Evolutionary conservation across 2,329 filamentous ascomycete species (phyloP).

Genomic region (Escovopsis sp.): DNA sequence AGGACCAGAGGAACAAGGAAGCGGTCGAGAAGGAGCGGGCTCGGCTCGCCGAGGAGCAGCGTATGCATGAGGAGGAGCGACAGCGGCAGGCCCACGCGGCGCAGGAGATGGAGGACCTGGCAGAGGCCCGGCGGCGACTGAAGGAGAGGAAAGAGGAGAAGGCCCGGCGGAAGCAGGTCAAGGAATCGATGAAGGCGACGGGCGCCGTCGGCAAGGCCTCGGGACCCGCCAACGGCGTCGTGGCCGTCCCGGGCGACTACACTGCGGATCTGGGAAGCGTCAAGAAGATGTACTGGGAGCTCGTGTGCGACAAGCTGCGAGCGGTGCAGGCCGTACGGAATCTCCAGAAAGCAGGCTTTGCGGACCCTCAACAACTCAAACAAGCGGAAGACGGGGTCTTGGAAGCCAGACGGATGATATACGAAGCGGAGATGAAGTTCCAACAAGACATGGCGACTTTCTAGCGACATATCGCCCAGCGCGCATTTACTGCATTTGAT

Average conservation of each 20-base stretch:
- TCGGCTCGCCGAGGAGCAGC: constrained; percentile 22
- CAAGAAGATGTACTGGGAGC: constrained; percentile 24
- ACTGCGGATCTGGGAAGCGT: constrained; percentile 14
- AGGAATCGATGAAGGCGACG: constrained; percentile 18
- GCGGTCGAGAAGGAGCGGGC: constrained; percentile 23
- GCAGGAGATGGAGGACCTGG: constrained; percentile 24
- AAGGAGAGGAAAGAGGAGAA: constrained; percentile 28
- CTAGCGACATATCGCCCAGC: constrained; percentile 2
- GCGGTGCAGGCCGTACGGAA: constrained; percentile 23
- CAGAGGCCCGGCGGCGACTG: constrained; percentile 21
- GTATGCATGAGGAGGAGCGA: constrained; percentile 23
- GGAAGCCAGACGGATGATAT: constrained; percentile 19
- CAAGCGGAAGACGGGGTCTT: constrained; percentile 16
- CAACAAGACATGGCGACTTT: constrained; percentile 14
- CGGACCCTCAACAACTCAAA: constrained; percentile 13
- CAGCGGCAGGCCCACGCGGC: constrained; percentile 21
- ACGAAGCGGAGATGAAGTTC: constrained; percentile 24
- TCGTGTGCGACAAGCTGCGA: constrained; percentile 27
- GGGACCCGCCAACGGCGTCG: constrained; percentile 19
- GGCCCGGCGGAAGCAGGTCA: constrained; percentile 21
- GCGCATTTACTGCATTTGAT: neutral
- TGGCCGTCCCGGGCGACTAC: constrained; percentile 23
- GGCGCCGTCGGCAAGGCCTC: constrained; percentile 8
- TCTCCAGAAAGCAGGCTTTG: constrained; percentile 12
- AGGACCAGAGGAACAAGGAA: constrained; percentile 21